Evolutionary conservation across 768 basidiomycete genomes (phyloP).

Genomic region (Imleria badia): DNA sequence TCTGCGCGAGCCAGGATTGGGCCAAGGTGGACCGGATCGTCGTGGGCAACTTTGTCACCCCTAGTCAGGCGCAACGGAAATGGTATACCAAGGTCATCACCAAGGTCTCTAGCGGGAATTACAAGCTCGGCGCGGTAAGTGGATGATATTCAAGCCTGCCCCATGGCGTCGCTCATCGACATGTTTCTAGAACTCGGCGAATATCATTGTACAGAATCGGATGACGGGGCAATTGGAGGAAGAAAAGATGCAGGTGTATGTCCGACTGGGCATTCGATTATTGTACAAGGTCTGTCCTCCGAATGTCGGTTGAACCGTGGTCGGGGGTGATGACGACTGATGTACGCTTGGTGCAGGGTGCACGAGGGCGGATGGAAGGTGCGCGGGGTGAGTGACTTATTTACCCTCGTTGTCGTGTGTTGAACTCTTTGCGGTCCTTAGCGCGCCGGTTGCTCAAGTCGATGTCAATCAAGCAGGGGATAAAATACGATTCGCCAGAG

Average conservation of each 20-base stretch:
- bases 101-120: slow-evolving; percentile 84
- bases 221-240: slow-evolving; percentile 90
- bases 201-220: slow-evolving; percentile 96
- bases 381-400: slow-evolving; percentile 57
- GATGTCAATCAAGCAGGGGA: slow-evolving; percentile 88
- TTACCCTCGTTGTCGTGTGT: background rate
- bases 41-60: slow-evolving; percentile 93
- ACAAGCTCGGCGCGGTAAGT: slow-evolving; percentile 83
- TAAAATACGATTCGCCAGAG: slow-evolving; percentile 86
- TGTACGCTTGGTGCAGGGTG: slow-evolving; percentile 49
- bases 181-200: slow-evolving; percentile 79
- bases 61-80: slow-evolving; percentile 93
- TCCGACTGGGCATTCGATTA: slow-evolving; percentile 87
- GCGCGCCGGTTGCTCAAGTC: slow-evolving; percentile 73
- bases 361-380: slow-evolving; percentile 86
- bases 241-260: slow-evolving; percentile 98
- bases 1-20: slow-evolving; percentile 96
- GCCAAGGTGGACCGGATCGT: slow-evolving; percentile 83
- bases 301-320: background rate
- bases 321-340: background rate
- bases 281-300: slow-evolving; percentile 67
- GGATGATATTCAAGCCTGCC: background rate
- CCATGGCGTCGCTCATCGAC: background rate
- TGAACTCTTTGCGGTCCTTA: slow-evolving; percentile 50
- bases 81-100: slow-evolving; percentile 91